phyloP scores from a whole-genome alignment of 2,329 filamentous ascomycete species.

The Aspergillus aculeatinus region DNA sequence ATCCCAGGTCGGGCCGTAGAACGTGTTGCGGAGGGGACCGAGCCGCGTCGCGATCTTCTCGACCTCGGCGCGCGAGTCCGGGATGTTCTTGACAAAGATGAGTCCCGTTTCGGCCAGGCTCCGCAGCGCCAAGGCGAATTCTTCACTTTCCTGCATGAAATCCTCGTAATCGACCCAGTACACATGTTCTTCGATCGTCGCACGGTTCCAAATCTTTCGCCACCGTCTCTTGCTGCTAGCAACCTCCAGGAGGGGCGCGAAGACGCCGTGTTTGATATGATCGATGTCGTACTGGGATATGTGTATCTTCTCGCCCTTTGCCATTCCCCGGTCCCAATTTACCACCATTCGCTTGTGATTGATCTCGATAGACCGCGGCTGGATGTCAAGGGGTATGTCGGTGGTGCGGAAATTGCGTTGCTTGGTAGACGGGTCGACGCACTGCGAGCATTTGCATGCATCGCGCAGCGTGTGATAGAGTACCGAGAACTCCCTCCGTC shows the following conservation, averaged over 20 bases:
- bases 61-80: conserved; percentile 65
- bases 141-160: conserved; percentile 63
- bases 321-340: conserved; percentile 61
- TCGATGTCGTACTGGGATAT: conserved; percentile 34
- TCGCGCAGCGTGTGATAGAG: conserved; percentile 50
- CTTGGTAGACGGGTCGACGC: conserved; percentile 59
- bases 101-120: conserved; percentile 68
- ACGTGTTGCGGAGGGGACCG: conserved; percentile 77
- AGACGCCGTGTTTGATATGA: conserved; percentile 13
- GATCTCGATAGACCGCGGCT: conserved; percentile 36
- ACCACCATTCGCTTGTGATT: conserved; percentile 52
- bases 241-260: neutral
- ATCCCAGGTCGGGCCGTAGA: conserved; percentile 90
- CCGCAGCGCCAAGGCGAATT: conserved; percentile 61
- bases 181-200: conserved; percentile 45
- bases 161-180: conserved; percentile 65
- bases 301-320: conserved; percentile 41
- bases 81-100: conserved; percentile 73
- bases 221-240: neutral
- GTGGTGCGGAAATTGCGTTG: conserved; percentile 64
- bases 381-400: conserved; percentile 59
- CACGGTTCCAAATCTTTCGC: conserved; percentile 38
- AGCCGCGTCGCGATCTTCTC: conserved; percentile 68
- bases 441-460: conserved; percentile 53
- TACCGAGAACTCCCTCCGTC: neutral